phyloP scores from a whole-genome alignment of 257 asterid species.

The Solanum corneliomulleri region DNA sequence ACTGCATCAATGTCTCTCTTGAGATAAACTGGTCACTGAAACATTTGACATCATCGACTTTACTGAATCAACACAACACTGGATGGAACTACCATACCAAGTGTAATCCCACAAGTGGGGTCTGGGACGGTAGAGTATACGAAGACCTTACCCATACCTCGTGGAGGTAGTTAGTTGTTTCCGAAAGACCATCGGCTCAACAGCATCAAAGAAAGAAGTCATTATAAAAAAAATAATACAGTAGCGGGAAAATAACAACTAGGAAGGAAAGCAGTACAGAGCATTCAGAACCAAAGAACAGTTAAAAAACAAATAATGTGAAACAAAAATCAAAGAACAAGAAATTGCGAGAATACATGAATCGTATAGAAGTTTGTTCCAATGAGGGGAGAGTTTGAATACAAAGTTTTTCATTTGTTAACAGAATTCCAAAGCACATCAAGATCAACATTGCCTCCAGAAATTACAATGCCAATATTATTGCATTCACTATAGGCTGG shows the following conservation, averaged over 20 bases:
- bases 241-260: too few species aligned
- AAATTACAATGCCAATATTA: conserved; percentile 57
- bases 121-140: background rate
- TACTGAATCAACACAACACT: conserved; percentile 14
- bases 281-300: background rate
- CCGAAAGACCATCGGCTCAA: too few species aligned
- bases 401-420: conserved; percentile 4
- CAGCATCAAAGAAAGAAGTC: too few species aligned
- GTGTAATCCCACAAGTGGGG: background rate
- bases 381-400: background rate
- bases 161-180: too few species aligned
- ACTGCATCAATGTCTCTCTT: conserved; percentile 58
- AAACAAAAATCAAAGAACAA: background rate
- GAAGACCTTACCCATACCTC: too few species aligned
- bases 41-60: conserved; percentile 82
- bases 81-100: background rate
- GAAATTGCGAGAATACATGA: background rate
- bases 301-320: background rate
- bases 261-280: background rate
- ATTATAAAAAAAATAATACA: too few species aligned
- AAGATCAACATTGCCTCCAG: conserved; percentile 93
- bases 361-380: background rate
- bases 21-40: conserved; percentile 72
- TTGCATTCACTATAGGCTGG: conserved; percentile 40
- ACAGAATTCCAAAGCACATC: conserved; percentile 66